Conservation (phyloP, 1,284 basidiomycete genomes). For the Cerioporus squamosus region DNA sequence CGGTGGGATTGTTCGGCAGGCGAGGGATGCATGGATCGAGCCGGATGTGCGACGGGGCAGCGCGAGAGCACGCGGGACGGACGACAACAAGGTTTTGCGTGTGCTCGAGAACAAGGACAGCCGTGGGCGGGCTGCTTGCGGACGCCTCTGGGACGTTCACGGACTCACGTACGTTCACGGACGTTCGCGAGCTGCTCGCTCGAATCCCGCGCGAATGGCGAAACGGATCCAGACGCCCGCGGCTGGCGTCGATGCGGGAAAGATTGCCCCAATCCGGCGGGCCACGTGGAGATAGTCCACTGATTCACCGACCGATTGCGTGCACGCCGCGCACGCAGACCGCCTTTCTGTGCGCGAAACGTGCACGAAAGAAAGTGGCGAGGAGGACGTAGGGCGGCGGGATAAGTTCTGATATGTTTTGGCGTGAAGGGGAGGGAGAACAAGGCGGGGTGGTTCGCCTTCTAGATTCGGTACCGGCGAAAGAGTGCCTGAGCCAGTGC, state of each 20-base stretch:
- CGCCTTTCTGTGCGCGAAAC: too few species aligned
- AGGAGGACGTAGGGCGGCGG: background rate
- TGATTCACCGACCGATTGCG: slow-evolving; percentile 10
- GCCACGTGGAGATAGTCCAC: slow-evolving; percentile 21
- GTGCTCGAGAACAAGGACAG: slow-evolving; percentile 1
- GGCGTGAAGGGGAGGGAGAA: slow-evolving; percentile 7
- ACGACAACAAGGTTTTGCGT: background rate
- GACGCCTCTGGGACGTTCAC: background rate
- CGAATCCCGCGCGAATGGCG: background rate
- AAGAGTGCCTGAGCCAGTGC: slow-evolving; percentile 30
- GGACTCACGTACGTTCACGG: too few species aligned
- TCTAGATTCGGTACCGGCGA: slow-evolving; percentile 29
- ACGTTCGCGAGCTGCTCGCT: too few species aligned
- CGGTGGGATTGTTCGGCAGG: slow-evolving; percentile 15
- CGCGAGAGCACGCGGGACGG: background rate
- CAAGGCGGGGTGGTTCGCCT: slow-evolving; percentile 1
- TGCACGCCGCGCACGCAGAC: too few species aligned
- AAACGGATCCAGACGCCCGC: background rate
- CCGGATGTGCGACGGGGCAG: slow-evolving; percentile 4
- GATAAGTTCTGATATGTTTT: slow-evolving; percentile 22
- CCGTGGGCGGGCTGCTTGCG: too few species aligned
- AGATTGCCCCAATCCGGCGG: slow-evolving; percentile 5
- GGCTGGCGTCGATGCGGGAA: slow-evolving; percentile 13
- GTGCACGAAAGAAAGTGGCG: too few species aligned
- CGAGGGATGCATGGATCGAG: background rate